Evolutionary conservation across 2,329 filamentous ascomycete genomes (phyloP).

Genomic region (Phaeosphaeriaceae sp.): DNA sequence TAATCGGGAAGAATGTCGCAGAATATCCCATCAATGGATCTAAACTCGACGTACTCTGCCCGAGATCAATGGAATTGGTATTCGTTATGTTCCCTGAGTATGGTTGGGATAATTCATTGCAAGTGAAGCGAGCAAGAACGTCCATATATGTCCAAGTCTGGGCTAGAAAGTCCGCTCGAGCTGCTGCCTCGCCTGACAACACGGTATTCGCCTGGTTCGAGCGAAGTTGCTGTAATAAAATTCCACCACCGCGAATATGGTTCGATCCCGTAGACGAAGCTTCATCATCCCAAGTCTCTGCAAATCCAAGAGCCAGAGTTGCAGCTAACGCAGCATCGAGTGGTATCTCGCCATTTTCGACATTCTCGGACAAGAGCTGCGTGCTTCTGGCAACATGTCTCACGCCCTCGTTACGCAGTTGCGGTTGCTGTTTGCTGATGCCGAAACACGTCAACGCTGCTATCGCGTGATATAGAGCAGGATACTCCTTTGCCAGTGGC

Average conservation of each 20-base stretch:
- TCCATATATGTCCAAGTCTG: slow-evolving; percentile 77
- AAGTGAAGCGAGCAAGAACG: slow-evolving; percentile 72
- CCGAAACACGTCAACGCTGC: slow-evolving; percentile 73
- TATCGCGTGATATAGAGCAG: slow-evolving; percentile 70
- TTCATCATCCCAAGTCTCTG: slow-evolving; percentile 72
- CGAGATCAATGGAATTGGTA: neutral
- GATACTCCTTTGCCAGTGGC: slow-evolving; percentile 68
- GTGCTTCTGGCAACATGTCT: slow-evolving; percentile 70
- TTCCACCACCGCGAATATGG: slow-evolving; percentile 69
- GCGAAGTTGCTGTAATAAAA: slow-evolving; percentile 66
- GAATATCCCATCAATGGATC: slow-evolving; percentile 75
- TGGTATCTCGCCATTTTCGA: slow-evolving; percentile 65
- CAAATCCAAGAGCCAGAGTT: slow-evolving; percentile 69
- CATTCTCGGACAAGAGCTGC: slow-evolving; percentile 57
- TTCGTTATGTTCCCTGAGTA: slow-evolving; percentile 50
- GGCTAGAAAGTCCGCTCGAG: slow-evolving; percentile 68
- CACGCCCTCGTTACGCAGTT: slow-evolving; percentile 65
- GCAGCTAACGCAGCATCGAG: slow-evolving; percentile 70
- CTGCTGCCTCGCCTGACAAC: slow-evolving; percentile 38
- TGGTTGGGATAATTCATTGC: slow-evolving; percentile 59
- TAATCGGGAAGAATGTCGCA: slow-evolving; percentile 69
- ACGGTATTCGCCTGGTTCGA: slow-evolving; percentile 49
- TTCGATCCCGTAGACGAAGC: slow-evolving; percentile 67
- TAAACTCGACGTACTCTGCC: slow-evolving; percentile 43
- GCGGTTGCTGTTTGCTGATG: slow-evolving; percentile 62